Evolutionary conservation across 202 grass and related monocot species (phyloP).

Genomic region (Setaria italica): DNA sequence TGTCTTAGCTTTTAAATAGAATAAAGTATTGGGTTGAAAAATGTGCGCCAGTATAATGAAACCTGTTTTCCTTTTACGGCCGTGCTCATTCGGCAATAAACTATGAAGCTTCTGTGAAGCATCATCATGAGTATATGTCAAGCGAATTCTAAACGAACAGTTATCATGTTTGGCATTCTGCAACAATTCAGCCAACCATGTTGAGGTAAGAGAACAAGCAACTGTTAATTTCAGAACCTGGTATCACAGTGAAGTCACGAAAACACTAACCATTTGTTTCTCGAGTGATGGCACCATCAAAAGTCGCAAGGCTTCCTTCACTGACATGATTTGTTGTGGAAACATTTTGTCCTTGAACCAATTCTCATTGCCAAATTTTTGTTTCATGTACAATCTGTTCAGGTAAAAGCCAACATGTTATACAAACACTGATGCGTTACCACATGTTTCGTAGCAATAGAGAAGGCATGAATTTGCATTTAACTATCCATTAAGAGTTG

Average conservation of each 20-base stretch:
- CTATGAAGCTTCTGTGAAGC: constrained; percentile 65
- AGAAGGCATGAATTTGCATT: neutral
- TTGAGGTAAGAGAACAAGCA: neutral
- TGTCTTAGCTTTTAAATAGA: constrained; percentile 10
- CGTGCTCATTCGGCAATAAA: constrained; percentile 52
- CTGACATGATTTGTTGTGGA: constrained; percentile 58
- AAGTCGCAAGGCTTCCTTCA: constrained; percentile 83
- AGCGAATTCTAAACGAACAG: constrained; percentile 75
- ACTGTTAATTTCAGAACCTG: constrained; percentile 14
- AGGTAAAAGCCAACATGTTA: constrained; percentile 33
- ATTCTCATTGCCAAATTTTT: constrained; percentile 74
- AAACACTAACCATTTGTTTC: constrained; percentile 69
- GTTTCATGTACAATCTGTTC: constrained; percentile 79
- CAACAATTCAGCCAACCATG: constrained; percentile 18
- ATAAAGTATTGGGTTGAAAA: constrained; percentile 4
- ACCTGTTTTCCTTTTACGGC: constrained; percentile 70
- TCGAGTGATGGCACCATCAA: constrained; percentile 67
- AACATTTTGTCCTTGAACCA: constrained; percentile 70
- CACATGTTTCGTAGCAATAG: neutral
- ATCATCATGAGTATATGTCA: constrained; percentile 78
- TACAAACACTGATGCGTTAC: neutral
- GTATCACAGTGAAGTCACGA: constrained; percentile 15
- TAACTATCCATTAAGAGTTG: constrained; percentile 17
- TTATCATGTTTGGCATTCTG: constrained; percentile 74
- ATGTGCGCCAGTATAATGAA: neutral